phyloP scores from a whole-genome alignment of 2,329 filamentous ascomycete species.

The Lachnellula hyalina region DNA sequence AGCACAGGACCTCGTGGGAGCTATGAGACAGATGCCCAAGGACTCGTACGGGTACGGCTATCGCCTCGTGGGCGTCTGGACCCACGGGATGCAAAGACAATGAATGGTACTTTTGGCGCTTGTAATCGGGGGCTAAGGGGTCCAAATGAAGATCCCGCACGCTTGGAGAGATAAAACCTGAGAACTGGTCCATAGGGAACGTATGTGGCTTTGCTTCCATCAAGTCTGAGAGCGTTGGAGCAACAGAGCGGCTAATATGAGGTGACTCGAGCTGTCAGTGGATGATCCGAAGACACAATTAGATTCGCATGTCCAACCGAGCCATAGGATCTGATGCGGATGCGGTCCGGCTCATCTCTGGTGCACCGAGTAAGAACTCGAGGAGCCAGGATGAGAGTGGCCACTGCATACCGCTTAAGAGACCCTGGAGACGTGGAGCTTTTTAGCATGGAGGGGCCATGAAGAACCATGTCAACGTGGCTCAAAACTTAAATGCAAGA shows the following conservation, averaged over 20 bases:
- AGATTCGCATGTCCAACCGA: constrained; percentile 37
- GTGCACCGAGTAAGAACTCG: constrained; percentile 25
- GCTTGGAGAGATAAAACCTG: constrained; percentile 18
- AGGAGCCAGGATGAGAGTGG: constrained; percentile 20
- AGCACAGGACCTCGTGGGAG: constrained; percentile 28
- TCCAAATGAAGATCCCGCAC: constrained; percentile 23
- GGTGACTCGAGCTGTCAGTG: constrained; percentile 40
- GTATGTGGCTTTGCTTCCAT: constrained; percentile 36
- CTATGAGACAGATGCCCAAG: constrained; percentile 17
- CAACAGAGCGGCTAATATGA: constrained; percentile 39
- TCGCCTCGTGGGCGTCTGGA: constrained; percentile 25
- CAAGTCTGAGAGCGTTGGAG: constrained; percentile 27
- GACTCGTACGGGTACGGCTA: constrained; percentile 8
- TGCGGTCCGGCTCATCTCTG: constrained; percentile 38
- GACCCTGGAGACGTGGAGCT: constrained; percentile 15
- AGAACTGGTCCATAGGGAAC: constrained; percentile 31
- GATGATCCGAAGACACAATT: constrained; percentile 31
- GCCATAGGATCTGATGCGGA: constrained; percentile 41
- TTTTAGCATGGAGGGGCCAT: constrained; percentile 8
- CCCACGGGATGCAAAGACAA: constrained; percentile 19
- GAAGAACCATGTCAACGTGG: constrained; percentile 12
- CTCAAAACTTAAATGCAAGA: constrained; percentile 18
- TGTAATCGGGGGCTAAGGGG: constrained; percentile 24
- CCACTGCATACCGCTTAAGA: constrained; percentile 36
- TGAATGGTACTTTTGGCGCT: constrained; percentile 24